Percentiles rank a stretch among this genome's conserved stretches.
Evolutionary conservation across 2,329 filamentous ascomycete genomes (phyloP).

Genomic region (Alternaria dauci): DNA sequence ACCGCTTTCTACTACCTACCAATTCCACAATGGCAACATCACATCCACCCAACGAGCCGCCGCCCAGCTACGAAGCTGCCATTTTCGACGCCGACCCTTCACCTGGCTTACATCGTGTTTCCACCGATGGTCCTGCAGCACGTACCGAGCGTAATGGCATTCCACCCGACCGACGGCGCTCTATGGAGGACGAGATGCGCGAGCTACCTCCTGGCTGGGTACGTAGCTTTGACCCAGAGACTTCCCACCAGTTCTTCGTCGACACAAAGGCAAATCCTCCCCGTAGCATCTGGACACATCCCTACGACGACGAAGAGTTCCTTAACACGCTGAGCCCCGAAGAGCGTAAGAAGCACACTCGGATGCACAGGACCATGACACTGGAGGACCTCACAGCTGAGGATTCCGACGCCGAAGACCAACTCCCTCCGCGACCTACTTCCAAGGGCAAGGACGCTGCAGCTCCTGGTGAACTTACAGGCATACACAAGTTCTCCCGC

Average conservation of each 20-base stretch:
- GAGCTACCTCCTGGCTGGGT: constrained; percentile 66
- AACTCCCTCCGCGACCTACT: constrained; percentile 22
- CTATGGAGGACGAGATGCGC: constrained; percentile 68
- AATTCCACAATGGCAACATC: constrained; percentile 31
- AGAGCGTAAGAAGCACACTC: constrained; percentile 60
- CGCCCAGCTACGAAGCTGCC: constrained; percentile 47
- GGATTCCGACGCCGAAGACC: constrained; percentile 43
- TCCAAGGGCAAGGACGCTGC: constrained; percentile 13
- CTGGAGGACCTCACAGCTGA: constrained; percentile 58
- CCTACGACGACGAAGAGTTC: constrained; percentile 66
- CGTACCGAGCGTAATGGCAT: constrained; percentile 61
- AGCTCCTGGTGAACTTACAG: constrained; percentile 35
- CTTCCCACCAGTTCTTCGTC: constrained; percentile 69
- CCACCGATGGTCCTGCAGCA: constrained; percentile 41
- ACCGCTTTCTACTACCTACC: neutral
- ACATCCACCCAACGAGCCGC: constrained; percentile 38
- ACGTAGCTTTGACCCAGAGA: constrained; percentile 62
- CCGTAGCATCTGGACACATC: constrained; percentile 68
- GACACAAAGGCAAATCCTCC: constrained; percentile 64
- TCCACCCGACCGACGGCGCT: constrained; percentile 60
- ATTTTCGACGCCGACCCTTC: constrained; percentile 36
- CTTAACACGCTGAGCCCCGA: constrained; percentile 58
- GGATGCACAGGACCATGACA: constrained; percentile 48
- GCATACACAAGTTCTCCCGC: constrained; percentile 60
- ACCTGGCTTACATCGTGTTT: constrained; percentile 37